Conservation (phyloP, 257 asterid genomes). For the Capsicum rhomboideum region DNA sequence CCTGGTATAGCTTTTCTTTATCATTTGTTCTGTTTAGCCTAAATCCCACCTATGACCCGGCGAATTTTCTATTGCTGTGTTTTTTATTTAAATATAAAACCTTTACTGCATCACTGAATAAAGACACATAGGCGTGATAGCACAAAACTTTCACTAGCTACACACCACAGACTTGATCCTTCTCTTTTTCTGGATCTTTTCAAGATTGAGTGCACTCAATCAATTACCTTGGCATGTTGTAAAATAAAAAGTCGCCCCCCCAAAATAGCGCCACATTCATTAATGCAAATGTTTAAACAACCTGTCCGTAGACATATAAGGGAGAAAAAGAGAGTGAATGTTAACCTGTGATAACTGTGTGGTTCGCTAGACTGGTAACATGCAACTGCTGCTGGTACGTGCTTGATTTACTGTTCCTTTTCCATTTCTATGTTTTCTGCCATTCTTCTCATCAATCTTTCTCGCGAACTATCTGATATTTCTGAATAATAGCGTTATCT, state of each 20-base stretch:
- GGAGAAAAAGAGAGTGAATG: not conserved
- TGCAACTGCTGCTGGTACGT: too few relatives aligned
- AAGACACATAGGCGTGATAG: not conserved
- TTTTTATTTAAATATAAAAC: not conserved
- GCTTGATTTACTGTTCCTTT: not conserved
- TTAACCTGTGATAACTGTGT: not conserved
- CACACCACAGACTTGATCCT: not conserved
- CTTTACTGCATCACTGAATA: not conserved
- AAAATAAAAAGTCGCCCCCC: not conserved
- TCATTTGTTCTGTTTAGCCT: not conserved
- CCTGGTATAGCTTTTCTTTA: not conserved
- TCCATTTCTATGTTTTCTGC: not conserved
- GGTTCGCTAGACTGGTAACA: not conserved
- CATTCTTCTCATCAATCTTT: not conserved
- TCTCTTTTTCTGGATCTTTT: not conserved
- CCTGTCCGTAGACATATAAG: not conserved
- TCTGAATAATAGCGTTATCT: not conserved
- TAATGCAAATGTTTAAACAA: not conserved
- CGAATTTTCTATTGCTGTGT: not conserved
- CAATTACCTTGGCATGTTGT: not conserved
- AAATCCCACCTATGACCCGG: too few relatives aligned
- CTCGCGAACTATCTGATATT: not conserved
- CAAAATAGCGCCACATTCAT: not conserved
- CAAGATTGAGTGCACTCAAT: not conserved
- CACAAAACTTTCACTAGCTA: not conserved